Base-by-base conservation (phyloP, 805 yeast genomes). In the Metschnikowia kunwiensis region DNA sequence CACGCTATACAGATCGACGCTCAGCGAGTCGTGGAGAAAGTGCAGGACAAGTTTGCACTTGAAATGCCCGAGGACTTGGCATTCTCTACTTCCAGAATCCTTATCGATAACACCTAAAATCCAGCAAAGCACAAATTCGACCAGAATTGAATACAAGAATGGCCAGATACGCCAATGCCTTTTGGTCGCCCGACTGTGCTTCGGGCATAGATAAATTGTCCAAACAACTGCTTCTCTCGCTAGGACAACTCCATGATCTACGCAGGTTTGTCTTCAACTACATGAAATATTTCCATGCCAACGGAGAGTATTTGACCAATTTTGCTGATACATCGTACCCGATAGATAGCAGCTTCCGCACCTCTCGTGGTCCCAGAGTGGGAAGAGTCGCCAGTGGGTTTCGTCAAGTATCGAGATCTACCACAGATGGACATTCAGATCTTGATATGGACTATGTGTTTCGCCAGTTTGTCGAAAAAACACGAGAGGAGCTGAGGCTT, bases 11-110 rank as follows among this genome's bases (percentile, higher is more conserved):
- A 78, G 51, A 66, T 80, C 19, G 97, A 93, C 52, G 87, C 91
- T 8, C 80, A 78, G 46, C 82, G 89, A 54, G 87, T 95, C 0
- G 84, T 91, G 20, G 80, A 82, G 60, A 91, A 88, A 56, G 95
- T 93, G 3, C 86, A 86, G 57, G 98, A 93, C 55, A 86, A 93
- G 61, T 93, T 93, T 59, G 86, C 94, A 61, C 63, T 91, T 38
- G 96, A 91, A 41, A 77, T 93, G 83, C 80, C 83, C 27, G 98
- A 93, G 51, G 97, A 89, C 55, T 97, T 88, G 53, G 97, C 98
- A 88, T 93, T 15, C 65, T 86, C 16, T 96, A 91, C 53, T 91
- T 93, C 78, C 97, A 91, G 55, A 86, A 81, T 45, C 72, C n/a
- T n/a, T n/a, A n/a, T n/a, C n/a, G n/a, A n/a, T n/a, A n/a, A n/a